Conservation (phyloP, 2,329 filamentous ascomycete species). For the Aureobasidium vineae region DNA sequence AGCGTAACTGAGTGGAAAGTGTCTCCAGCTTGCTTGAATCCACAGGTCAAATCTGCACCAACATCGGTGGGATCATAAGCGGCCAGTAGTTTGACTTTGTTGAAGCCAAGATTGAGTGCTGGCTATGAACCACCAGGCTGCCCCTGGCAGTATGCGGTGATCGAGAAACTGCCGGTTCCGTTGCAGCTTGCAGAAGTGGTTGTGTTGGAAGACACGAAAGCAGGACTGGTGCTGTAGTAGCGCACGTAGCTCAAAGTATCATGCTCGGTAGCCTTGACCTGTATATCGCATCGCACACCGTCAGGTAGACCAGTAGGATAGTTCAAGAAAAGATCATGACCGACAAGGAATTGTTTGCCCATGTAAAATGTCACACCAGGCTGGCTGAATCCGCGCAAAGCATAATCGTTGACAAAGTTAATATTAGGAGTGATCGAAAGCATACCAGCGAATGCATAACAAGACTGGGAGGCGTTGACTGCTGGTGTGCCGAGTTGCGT, state of each 20-base stretch:
- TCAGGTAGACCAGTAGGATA: conserved; percentile 14
- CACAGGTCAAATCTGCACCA: conserved; percentile 3
- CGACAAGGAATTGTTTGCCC: conserved; percentile 12
- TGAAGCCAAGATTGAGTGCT: conserved; percentile 12
- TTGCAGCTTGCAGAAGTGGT: conserved; percentile 16
- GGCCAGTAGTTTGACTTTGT: conserved; percentile 19
- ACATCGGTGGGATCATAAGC: conserved; percentile 14
- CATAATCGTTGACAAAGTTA: conserved; percentile 24
- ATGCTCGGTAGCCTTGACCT: conserved; percentile 17
- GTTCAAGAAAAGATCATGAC: conserved; percentile 17
- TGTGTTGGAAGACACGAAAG: conserved; percentile 12
- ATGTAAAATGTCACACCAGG: conserved; percentile 17
- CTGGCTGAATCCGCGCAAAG: conserved; percentile 11
- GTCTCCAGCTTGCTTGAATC: conserved; percentile 12
- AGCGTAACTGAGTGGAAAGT: conserved; percentile 8
- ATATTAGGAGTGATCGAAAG: conserved; percentile 10
- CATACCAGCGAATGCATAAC: conserved; percentile 22
- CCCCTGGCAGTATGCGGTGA: conserved; percentile 20
- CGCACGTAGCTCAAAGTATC: conserved; percentile 23
- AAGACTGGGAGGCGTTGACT: conserved; percentile 3
- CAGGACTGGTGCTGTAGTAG: conserved; percentile 17
- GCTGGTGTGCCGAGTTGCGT: background rate
- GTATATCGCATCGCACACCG: conserved; percentile 20
- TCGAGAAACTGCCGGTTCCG: conserved; percentile 19
- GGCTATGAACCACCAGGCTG: conserved; percentile 19